Base-by-base conservation (phyloP, 192 early-diverging fungal species). In the Pilobolus umbonatus region DNA sequence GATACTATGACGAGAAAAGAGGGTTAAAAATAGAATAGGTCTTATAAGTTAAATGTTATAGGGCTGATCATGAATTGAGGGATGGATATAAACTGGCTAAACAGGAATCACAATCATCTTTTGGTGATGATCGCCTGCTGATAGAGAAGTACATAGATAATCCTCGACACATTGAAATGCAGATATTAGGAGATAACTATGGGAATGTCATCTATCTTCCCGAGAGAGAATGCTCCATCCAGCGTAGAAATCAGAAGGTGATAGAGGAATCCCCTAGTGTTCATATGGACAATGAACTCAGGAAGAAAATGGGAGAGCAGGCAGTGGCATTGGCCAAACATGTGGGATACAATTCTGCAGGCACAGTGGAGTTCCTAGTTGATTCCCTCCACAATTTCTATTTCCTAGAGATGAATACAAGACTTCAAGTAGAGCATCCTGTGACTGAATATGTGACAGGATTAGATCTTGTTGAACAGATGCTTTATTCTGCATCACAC, bases 91-190 rank as follows among this genome's bases (percentile, higher is more conserved):
- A 84, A 49, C 75, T 96, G 11, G 87, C 89, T 24, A 78, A 82
- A 36, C 78, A 85, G 49, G 93, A 95, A 77, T 86, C 90, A 8
- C 62, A 74, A 58, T 88, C 89, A 29, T 83, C 81, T 34, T 97
- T 97, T 61, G 95, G 92, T 42, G 95, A 97, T 71, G 84, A 85
- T 59, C 79, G 91, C 19, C 73, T 97, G 9, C 78, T 97, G 45
- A 87, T 97, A 21, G 95, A 97, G 71, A 91, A 90, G 74, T 97
- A 89, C 64, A 88, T 97, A 54, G 88, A 89, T 38, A 79, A 91
- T 50, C 91, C 83, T 29, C 81, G 85, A 21, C 87, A 87, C 55
- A 89, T 90, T 56, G 85, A 87, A 70, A 83, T 91, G 26, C 88
- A 88, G 66, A 69, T 88, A 19, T 62, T 91, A 24, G 87, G 80